Percentiles rank a stretch among this genome's conserved stretches.
These are phyloP conservation scores for Lentinula guzmanii DNA, from an alignment of 768 basidiomycete genomes.

Conservation along the genomic window DNA sequence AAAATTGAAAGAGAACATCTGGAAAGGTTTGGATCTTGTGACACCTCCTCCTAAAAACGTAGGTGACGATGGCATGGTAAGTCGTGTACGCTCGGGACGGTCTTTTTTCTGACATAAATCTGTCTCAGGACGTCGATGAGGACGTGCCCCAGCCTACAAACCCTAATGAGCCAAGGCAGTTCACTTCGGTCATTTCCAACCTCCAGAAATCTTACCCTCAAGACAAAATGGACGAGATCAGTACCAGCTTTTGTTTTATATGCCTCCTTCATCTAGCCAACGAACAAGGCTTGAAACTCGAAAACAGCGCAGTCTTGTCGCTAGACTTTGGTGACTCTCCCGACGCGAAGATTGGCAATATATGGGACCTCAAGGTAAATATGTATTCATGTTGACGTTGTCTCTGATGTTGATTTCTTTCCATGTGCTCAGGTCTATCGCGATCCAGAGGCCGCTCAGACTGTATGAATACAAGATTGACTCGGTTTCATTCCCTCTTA, in stretches of 20 bases:
- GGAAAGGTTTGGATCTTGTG: constrained; percentile 85
- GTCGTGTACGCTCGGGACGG: constrained; percentile 9
- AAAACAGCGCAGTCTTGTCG: constrained; percentile 25
- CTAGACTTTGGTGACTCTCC: constrained; percentile 32
- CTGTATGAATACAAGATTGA: constrained; percentile 6
- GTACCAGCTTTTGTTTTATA: constrained; percentile 99
- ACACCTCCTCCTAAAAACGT: constrained; percentile 35
- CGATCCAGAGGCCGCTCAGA: constrained; percentile 30
- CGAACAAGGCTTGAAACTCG: constrained; percentile 86
- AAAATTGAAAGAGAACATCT: constrained; percentile 96
- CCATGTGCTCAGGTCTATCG: constrained; percentile 31
- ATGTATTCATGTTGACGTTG: not conserved
- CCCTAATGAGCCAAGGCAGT: constrained; percentile 60
- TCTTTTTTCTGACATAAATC: not conserved
- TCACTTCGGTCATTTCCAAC: constrained; percentile 76
- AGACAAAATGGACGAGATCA: constrained; percentile 97
- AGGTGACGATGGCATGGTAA: constrained; percentile 49
- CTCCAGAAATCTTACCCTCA: constrained; percentile 78
- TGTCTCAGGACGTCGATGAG: constrained; percentile 47
- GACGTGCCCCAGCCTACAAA: constrained; percentile 44
- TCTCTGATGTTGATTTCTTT: not conserved
- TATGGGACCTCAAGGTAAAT: constrained; percentile 72
- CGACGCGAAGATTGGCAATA: constrained; percentile 54
- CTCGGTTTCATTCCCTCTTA: too few species aligned
- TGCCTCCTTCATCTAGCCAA: constrained; percentile 95